Percentiles rank a stretch among this genome's conserved stretches.
Conservation (phyloP, 805 yeast genomes). For the Zygotorulaspora chibaensis region DNA sequence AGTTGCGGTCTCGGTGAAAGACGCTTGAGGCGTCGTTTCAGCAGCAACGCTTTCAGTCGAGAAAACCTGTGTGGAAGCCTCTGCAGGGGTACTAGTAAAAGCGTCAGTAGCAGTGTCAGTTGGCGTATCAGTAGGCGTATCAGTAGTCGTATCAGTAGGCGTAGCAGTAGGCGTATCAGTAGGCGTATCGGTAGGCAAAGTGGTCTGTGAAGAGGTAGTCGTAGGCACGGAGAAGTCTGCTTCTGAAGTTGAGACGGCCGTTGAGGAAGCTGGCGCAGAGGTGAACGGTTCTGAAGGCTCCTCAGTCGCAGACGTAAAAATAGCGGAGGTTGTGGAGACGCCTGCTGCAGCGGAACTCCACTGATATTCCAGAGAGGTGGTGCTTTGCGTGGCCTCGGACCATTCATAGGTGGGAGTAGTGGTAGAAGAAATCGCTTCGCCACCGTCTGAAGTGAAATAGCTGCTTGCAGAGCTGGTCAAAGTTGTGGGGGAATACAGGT, state of each 20-base stretch:
- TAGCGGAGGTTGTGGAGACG: too few relatives aligned
- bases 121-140: neutral
- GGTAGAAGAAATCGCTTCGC: too few relatives aligned
- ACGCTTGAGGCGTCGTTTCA: too few relatives aligned
- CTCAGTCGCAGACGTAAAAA: too few relatives aligned
- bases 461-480: neutral
- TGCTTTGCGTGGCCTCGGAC: too few relatives aligned
- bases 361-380: too few relatives aligned
- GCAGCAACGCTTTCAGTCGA: slow-evolving; percentile 13
- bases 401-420: too few relatives aligned
- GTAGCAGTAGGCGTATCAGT: neutral
- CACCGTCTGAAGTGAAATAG: neutral
- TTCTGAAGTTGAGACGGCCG: slow-evolving; percentile 1
- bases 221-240: neutral
- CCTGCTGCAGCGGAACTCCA: too few relatives aligned
- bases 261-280: slow-evolving; percentile 12
- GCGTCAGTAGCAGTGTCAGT: neutral
- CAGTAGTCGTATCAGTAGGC: neutral
- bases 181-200: neutral
- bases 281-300: too few relatives aligned
- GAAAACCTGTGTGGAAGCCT: neutral
- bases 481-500: neutral
- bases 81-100: neutral
- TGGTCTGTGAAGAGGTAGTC: neutral
- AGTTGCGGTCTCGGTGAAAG: neutral